Evolutionary conservation across 2,329 filamentous ascomycete genomes (phyloP).

Genomic region (Immersiporthe knoxdaviesiana): DNA sequence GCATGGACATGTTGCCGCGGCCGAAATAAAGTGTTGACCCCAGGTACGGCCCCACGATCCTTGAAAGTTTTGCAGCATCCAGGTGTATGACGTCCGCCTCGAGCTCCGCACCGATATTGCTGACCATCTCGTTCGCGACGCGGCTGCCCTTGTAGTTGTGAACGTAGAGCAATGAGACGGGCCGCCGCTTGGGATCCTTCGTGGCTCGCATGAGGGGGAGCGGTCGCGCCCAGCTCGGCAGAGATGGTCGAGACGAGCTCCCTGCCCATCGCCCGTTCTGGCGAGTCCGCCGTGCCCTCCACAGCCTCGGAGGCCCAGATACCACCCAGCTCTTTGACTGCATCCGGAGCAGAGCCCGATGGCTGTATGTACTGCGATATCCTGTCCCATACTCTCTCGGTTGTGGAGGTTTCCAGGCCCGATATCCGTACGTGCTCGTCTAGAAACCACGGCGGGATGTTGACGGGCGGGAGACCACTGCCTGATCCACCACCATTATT

Average conservation of each 20-base stretch:
- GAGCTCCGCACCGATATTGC: conserved; percentile 44
- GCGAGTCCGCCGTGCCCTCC: conserved; percentile 32
- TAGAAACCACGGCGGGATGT: conserved; percentile 62
- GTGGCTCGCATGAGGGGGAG: conserved; percentile 30
- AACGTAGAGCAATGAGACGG: conserved; percentile 42
- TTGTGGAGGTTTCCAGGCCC: conserved; percentile 36
- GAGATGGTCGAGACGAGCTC: conserved; percentile 40
- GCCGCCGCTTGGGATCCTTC: conserved; percentile 36
- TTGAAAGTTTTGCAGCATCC: conserved; percentile 70
- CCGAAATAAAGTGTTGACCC: conserved; percentile 59
- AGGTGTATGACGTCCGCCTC: conserved; percentile 70
- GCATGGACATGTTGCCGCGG: conserved; percentile 54
- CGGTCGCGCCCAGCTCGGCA: conserved; percentile 37
- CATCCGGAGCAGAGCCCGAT: not conserved
- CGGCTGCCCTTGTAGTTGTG: conserved; percentile 40
- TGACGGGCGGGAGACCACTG: conserved; percentile 49
- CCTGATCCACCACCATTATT: conserved; percentile 6
- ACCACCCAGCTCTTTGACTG: conserved; percentile 19
- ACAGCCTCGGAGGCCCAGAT: conserved; percentile 25
- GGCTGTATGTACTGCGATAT: conserved; percentile 13
- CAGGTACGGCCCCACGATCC: conserved; percentile 70
- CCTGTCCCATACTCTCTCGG: conserved; percentile 31
- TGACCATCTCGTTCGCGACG: conserved; percentile 35
- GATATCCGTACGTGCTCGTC: conserved; percentile 50
- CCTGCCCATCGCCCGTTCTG: conserved; percentile 32